A percentile compares a stretch with the other conserved stretches of the same genome.
Evolutionary conservation across 1,139 yeast genomes (phyloP).

Genomic region (Pichia sp.): DNA sequence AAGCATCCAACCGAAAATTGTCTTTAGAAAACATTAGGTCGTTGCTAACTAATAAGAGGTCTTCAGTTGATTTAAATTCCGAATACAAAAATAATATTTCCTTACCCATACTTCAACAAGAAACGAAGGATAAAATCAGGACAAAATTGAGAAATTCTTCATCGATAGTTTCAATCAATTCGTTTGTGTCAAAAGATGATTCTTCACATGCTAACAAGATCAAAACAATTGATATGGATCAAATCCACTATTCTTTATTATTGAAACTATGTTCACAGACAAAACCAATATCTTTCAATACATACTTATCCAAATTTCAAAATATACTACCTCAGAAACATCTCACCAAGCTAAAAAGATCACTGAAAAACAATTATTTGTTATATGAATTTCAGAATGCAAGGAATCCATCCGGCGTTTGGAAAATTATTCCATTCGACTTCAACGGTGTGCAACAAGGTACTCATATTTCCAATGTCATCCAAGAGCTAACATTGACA

Average conservation of each 20-base stretch:
- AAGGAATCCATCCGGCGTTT: slow-evolving; percentile 31
- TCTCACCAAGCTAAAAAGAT: slow-evolving; percentile 3
- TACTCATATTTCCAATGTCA: slow-evolving; percentile 30
- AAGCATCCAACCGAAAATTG: slow-evolving; percentile 5
- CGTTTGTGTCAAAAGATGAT: slow-evolving; percentile 11
- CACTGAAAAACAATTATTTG: slow-evolving; percentile 2
- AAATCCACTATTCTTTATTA: slow-evolving; percentile 26
- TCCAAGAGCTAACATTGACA: slow-evolving; percentile 41
- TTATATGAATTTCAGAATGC: slow-evolving; percentile 39
- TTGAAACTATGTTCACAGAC: slow-evolving; percentile 29
- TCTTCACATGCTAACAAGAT: background rate
- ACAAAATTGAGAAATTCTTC: slow-evolving; percentile 45
- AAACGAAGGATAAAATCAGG: slow-evolving; percentile 45
- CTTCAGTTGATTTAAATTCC: slow-evolving; percentile 14
- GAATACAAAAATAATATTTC: slow-evolving; percentile 36
- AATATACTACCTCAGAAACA: slow-evolving; percentile 6
- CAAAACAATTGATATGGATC: slow-evolving; percentile 14
- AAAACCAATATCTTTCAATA: slow-evolving; percentile 24
- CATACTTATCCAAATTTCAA: slow-evolving; percentile 20
- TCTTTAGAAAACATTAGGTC: slow-evolving; percentile 10
- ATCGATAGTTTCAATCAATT: slow-evolving; percentile 34
- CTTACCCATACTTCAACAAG: slow-evolving; percentile 46
- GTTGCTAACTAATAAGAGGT: slow-evolving; percentile 3
- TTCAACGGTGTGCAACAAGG: slow-evolving; percentile 29
- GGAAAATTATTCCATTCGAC: slow-evolving; percentile 46